Base-by-base conservation (phyloP, 129 eudicot genomes). In the Arctium lappa region DNA sequence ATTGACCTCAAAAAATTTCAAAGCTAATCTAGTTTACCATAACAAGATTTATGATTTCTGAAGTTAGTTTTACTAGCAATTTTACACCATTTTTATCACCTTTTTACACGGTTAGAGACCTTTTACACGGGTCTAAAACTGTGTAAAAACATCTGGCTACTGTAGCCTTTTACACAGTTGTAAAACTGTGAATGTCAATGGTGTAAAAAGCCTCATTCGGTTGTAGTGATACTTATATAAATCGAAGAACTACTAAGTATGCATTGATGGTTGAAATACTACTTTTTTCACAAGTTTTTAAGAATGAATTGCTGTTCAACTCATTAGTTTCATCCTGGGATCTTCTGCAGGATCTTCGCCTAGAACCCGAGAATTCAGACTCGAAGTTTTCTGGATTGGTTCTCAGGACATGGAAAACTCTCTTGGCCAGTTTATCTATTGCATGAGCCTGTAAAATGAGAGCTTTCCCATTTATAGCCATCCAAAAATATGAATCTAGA, bases 381-480 rank as follows among this genome's bases (percentile, higher is more conserved):
- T 78, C 93, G 10, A 95, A 91, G 82, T 87, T 91, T 69, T 87
- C 89, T 11, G 98, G 99, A 86, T 90, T 91, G 34, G 87, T 89
- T 85, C 80, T 89, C 18, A 95, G 87, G 38, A 85, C 94, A 76
- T 91, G 85, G 69, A 95, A 95, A 50, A 93, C 90, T 84, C 90
- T 90, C 87, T 89, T 89, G 1, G 97, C 93, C 79, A 91, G 79
- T 62, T 93, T 95, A 76, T 90, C 83, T 74, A 95, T 87, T 22
- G 91, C 92, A 80, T 95, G 99, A 72, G 97, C 99, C 99, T 94
- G 86, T 56, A 79, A n/a, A 6, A 79, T 78, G 38, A 46, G 62
- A 63, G 30, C 31, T 37, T 74, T 44, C 30, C 1, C 32, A 31
- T 29, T 42, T 22, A 84, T 0, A 15, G 8, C 18, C 80, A 65